Base-by-base conservation (phyloP, 2,329 filamentous ascomycete species). In the Cladosporium sp. region DNA sequence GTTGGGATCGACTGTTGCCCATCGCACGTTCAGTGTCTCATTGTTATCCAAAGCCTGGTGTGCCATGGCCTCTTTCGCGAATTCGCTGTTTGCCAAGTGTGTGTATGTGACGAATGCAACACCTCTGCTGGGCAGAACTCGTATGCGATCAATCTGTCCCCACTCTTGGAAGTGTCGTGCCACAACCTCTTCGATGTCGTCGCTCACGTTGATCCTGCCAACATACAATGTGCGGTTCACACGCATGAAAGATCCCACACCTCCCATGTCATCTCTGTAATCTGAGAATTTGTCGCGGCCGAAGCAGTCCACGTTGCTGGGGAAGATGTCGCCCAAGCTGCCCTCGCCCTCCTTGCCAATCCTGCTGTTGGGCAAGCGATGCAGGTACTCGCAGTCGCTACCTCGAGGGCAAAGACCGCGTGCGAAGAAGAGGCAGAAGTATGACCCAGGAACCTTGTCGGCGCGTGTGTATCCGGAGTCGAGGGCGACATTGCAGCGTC, bases 191-290 rank as follows among this genome's bases (percentile, higher is more conserved):
- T 99, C 93, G 61, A 97, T 97, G 69, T 97, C 93, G 72, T 97
- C 94, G 12, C 88, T 93, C 35, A 96, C 93, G 72, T 97, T 91
- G 72, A 99, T 97, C 48, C 92, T 81, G 4, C 94, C 94, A 0
- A 97, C 84, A 67, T 99, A 99, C 5, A 99, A 79, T 1, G 94
- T 99, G 32, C 94, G 82, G 71, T 99, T 99, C 69, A 96, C 90
- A 20, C 94, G 83, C 84, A 92, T 88, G 70, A 99, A 99, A 61
- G 85, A 91, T 24, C 94, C 94, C 2, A 97, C 91, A 63, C 95
- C 95, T 13, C 93, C 92, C 94, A 99, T 97, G 72, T 97, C 93
- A 71, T 97, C 93, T 67, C 92, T 81, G 75, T 97, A 97, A 70
- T 96, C 93, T 61, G 84, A 88, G 69, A 91, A 89, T 77, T 96